phyloP scores from a whole-genome alignment of 139 green algal genomes.

The Chlamydomonas sphaeroides region DNA sequence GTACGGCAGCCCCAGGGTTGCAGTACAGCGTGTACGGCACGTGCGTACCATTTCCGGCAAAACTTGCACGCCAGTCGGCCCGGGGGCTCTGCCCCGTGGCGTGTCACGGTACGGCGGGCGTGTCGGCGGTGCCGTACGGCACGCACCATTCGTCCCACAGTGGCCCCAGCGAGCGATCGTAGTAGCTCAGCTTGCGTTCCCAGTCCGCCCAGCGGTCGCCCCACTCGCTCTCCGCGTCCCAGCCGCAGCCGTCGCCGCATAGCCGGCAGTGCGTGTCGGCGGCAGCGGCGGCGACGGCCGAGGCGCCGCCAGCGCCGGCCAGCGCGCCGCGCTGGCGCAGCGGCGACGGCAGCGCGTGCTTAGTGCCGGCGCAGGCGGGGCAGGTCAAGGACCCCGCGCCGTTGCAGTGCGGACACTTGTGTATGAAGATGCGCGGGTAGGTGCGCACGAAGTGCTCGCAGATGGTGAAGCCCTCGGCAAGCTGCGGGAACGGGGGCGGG shows the following conservation, averaged over 20 bases:
- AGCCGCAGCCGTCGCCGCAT: slow-evolving; percentile 60
- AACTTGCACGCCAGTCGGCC: too few relatives aligned
- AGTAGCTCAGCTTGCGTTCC: slow-evolving; percentile 62
- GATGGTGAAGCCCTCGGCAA: slow-evolving; percentile 67
- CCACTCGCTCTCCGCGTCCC: slow-evolving; percentile 70
- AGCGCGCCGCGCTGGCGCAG: background rate
- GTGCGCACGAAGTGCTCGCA: slow-evolving; percentile 62
- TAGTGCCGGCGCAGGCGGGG: slow-evolving; percentile 49
- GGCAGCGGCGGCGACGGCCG: background rate
- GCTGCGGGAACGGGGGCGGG: slow-evolving; percentile 31
- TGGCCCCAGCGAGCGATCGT: slow-evolving; percentile 57
- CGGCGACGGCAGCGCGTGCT: too few relatives aligned
- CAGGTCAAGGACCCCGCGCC: slow-evolving; percentile 60
- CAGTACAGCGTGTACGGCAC: too few relatives aligned
- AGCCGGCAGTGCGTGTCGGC: slow-evolving; percentile 41
- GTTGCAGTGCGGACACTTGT: slow-evolving; percentile 63
- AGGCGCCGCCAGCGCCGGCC: slow-evolving; percentile 4
- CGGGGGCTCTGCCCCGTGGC: too few relatives aligned
- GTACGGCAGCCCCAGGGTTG: too few relatives aligned
- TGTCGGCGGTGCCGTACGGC: too few relatives aligned
- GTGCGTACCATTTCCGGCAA: too few relatives aligned
- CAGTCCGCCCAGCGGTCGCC: slow-evolving; percentile 60
- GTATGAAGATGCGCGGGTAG: slow-evolving; percentile 59
- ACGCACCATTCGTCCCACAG: slow-evolving; percentile 66
- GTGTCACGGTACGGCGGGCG: too few relatives aligned